phyloP scores from a whole-genome alignment of 2,329 filamentous ascomycete genomes.

The Ampelomyces quisqualis region DNA sequence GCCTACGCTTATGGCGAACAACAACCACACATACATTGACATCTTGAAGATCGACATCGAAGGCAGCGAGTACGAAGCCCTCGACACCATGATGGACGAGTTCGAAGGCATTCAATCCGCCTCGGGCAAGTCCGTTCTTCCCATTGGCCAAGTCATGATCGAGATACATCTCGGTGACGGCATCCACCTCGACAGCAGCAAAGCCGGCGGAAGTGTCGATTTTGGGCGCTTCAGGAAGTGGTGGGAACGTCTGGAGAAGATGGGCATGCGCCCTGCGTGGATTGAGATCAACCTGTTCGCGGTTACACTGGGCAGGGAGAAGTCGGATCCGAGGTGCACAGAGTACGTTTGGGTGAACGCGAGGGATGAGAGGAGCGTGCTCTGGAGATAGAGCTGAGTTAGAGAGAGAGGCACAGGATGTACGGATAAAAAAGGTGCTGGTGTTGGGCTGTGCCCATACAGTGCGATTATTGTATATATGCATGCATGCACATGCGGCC shows the following conservation, averaged over 20 bases:
- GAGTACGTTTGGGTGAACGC: conserved; percentile 42
- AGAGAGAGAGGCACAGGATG: too few species aligned
- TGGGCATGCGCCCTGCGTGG: conserved; percentile 40
- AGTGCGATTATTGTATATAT: too few species aligned
- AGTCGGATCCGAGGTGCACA: conserved; percentile 34
- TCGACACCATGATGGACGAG: conserved; percentile 36
- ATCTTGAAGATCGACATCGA: conserved; percentile 41
- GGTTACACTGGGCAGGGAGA: conserved; percentile 27
- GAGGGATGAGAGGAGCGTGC: conserved; percentile 29
- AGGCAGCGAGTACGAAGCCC: conserved; percentile 33
- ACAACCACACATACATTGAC: conserved; percentile 40
- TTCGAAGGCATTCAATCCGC: conserved; percentile 22
- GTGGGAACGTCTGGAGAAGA: conserved; percentile 38
- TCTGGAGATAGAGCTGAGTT: conserved; percentile 28
- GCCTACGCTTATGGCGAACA: conserved; percentile 31
- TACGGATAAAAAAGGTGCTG: too few species aligned
- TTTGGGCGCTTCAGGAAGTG: conserved; percentile 33
- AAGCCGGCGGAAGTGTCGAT: conserved; percentile 19
- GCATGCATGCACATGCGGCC: too few species aligned
- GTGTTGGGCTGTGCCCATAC: too few species aligned
- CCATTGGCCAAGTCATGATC: conserved; percentile 40
- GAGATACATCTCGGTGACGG: conserved; percentile 34
- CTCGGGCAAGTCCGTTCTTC: conserved; percentile 24
- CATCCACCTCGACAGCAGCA: conserved; percentile 5
- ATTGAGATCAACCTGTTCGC: conserved; percentile 39